Base-by-base conservation (phyloP, 768 basidiomycete species). In the Chalciporus piperatus region DNA sequence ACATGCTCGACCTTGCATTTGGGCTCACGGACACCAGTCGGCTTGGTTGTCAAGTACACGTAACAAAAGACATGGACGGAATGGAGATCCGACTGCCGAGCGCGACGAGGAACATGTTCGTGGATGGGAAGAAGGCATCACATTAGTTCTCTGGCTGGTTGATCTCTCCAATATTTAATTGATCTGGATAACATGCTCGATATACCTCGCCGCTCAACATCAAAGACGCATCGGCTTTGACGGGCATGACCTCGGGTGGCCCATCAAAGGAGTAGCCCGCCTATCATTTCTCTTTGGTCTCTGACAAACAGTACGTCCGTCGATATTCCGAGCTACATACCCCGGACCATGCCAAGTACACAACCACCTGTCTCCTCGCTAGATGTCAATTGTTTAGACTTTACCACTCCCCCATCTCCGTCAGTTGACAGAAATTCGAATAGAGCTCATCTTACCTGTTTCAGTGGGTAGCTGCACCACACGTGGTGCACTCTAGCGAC, bases 1-100 rank as follows among this genome's bases (percentile, higher is more conserved):
- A 93, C 61, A 94, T 95, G 92, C 80, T 99, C 35, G 96, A 98
- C 69, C 91, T 98, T 80, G 96, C 96, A 4, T 98, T 98, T 61
- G 97, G 92, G 0, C 76, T 98, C 47, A 95, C 93, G 1, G 96
- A 98, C 62, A 98, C 96, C 59, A 96, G 88, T 55, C 76, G 84
- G 10, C 72, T 91, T 17, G 89, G 89, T 0, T 89, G 88, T 62
- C 88, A 89, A 65, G 85, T 89, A 66, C 69, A 84, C 47, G 69
- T 99, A 25, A 91, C 87, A 10, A 82, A 75, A 50, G 89, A 89
- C 44, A 68, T 98, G 59, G 88, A 97, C 62, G 94, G 91, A 20
- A 84, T 96, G 66, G 81, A 79, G 0, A 88, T 85, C n/a, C 88
- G 76, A 11, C 73, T 99, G 19, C 96, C 96, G 1, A 77, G 87